Percentiles rank a stretch among this genome's conserved stretches.
Evolutionary conservation across 1,284 basidiomycete species (phyloP).

Genomic region (Sporisorium iseilematis-ciliati): DNA sequence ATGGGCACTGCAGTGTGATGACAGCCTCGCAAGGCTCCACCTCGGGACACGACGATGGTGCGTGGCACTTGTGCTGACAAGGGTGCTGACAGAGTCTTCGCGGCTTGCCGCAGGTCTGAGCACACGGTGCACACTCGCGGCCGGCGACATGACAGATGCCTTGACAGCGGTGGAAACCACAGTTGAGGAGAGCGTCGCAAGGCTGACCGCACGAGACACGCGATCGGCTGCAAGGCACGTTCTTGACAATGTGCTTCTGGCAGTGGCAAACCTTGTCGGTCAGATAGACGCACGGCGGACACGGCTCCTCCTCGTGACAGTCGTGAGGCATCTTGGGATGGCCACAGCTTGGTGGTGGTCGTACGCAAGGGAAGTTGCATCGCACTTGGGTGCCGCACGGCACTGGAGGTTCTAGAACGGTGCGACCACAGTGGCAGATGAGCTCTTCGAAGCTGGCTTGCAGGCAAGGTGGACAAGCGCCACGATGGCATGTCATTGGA

Average conservation of each 20-base stretch:
- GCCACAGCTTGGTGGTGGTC: slow-evolving; percentile 63
- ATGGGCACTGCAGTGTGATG: slow-evolving; percentile 62
- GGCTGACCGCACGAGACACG: slow-evolving; percentile 60
- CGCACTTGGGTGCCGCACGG: slow-evolving; percentile 63
- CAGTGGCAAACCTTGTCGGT: slow-evolving; percentile 64
- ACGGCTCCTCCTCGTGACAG: slow-evolving; percentile 65
- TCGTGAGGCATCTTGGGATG: slow-evolving; percentile 67
- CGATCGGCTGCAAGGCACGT: slow-evolving; percentile 65
- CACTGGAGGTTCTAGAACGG: slow-evolving; percentile 67
- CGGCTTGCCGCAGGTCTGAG: slow-evolving; percentile 63
- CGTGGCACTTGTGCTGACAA: slow-evolving; percentile 63
- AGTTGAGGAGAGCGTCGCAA: slow-evolving; percentile 61
- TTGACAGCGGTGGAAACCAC: slow-evolving; percentile 64
- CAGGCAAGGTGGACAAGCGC: slow-evolving; percentile 66
- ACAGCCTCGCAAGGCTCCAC: slow-evolving; percentile 61
- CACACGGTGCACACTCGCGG: slow-evolving; percentile 61
- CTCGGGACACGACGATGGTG: slow-evolving; percentile 63
- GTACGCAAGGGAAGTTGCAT: slow-evolving; percentile 66
- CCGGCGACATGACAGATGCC: slow-evolving; percentile 61
- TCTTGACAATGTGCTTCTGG: slow-evolving; percentile 61
- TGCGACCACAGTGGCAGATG: slow-evolving; percentile 65
- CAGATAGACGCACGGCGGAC: slow-evolving; percentile 68
- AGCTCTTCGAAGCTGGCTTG: slow-evolving; percentile 67
- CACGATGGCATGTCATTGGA: slow-evolving; percentile 65
- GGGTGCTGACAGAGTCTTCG: slow-evolving; percentile 63